Evolutionary conservation across 1,284 basidiomycete genomes (phyloP).

Genomic region (Calocybe gambosa): DNA sequence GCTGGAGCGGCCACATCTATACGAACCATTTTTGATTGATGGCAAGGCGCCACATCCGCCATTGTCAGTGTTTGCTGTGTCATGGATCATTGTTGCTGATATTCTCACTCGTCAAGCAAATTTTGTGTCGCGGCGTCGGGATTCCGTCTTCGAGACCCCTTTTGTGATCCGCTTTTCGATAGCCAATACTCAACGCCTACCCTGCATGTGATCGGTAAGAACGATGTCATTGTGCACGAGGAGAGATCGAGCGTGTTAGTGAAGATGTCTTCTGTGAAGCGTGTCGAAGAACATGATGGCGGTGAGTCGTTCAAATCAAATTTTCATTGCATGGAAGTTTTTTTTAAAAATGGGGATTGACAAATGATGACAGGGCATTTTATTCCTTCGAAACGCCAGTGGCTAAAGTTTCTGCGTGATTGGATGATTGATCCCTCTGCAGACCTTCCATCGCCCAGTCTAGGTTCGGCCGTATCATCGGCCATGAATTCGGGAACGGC

Average conservation of each 20-base stretch:
- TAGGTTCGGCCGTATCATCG: constrained; percentile 15
- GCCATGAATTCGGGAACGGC: constrained; percentile 24
- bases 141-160: constrained; percentile 49
- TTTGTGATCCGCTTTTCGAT: constrained; percentile 56
- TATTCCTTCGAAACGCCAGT: constrained; percentile 66
- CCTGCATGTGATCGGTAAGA: constrained; percentile 76
- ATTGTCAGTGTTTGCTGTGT: constrained; percentile 43
- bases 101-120: constrained; percentile 32
- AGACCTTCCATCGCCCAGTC: constrained; percentile 25
- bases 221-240: constrained; percentile 73
- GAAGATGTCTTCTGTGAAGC: constrained; percentile 48
- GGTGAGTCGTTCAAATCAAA: constrained; percentile 38
- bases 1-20: constrained; percentile 36
- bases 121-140: constrained; percentile 70
- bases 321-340: too few relatives aligned
- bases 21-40: constrained; percentile 63
- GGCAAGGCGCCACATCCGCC: constrained; percentile 62
- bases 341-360: too few relatives aligned
- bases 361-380: constrained; percentile 56
- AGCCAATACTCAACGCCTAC: constrained; percentile 64
- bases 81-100: background rate
- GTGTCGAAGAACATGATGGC: constrained; percentile 71
- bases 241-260: constrained; percentile 64
- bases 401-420: constrained; percentile 61
- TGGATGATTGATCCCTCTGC: constrained; percentile 32